phyloP scores from a whole-genome alignment of 495 filamentous ascomycete species.

The Aspergillus egyptiacus region DNA sequence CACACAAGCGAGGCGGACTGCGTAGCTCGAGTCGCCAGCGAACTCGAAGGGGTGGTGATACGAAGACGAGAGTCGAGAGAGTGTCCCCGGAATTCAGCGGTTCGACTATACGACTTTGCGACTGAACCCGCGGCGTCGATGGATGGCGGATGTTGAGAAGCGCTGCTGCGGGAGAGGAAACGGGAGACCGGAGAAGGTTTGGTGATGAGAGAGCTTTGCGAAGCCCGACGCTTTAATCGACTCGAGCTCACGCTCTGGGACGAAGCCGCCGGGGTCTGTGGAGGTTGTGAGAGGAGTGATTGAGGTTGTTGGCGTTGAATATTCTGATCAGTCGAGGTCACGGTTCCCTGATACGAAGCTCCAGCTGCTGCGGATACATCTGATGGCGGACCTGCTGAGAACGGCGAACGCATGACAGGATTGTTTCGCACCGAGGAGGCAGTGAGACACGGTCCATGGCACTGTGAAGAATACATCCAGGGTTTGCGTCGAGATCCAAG shows the following conservation, averaged over 20 bases:
- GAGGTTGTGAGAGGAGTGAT: slow-evolving; percentile 15
- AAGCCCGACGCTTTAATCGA: slow-evolving; percentile 36
- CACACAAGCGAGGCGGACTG: slow-evolving; percentile 23
- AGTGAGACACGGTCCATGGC: slow-evolving; percentile 35
- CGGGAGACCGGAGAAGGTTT: slow-evolving; percentile 38
- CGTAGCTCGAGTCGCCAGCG: slow-evolving; percentile 25
- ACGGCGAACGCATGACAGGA: slow-evolving; percentile 28
- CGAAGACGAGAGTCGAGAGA: slow-evolving; percentile 37
- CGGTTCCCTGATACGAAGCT: slow-evolving; percentile 12
- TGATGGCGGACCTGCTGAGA: slow-evolving; percentile 14
- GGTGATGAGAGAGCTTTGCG: slow-evolving; percentile 36
- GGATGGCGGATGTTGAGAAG: slow-evolving; percentile 35
- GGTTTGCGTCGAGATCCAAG: slow-evolving; percentile 12
- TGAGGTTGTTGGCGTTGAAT: slow-evolving; percentile 16
- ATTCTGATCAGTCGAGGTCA: slow-evolving; percentile 13
- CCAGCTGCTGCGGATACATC: slow-evolving; percentile 12
- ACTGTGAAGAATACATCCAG: slow-evolving; percentile 35
- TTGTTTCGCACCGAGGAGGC: slow-evolving; percentile 23
- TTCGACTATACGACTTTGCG: slow-evolving; percentile 21
- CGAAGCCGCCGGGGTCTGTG: slow-evolving; percentile 14
- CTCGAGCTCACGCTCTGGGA: slow-evolving; percentile 15
- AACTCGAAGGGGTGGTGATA: slow-evolving; percentile 34
- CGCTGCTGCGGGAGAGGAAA: slow-evolving; percentile 36
- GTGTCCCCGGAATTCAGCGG: slow-evolving; percentile 27
- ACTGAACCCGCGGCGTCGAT: slow-evolving; percentile 35